Percentiles rank a stretch among this genome's conserved stretches.
Evolutionary conservation across 1,284 basidiomycete genomes (phyloP).

Genomic region (Irpex sp.): DNA sequence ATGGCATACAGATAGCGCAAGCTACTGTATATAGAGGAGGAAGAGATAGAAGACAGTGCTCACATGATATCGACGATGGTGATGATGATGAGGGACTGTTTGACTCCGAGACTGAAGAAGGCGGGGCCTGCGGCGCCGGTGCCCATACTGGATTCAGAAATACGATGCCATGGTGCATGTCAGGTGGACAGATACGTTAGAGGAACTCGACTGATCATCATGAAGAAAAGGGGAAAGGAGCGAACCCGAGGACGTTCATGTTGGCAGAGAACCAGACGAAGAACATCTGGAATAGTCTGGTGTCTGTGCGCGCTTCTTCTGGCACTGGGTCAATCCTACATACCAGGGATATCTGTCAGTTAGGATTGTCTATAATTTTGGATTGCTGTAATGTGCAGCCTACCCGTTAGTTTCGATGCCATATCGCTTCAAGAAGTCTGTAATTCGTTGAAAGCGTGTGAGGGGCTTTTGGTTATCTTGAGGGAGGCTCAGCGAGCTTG

Average conservation of each 20-base stretch:
- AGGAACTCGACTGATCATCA: background rate
- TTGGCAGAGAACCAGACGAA: slow-evolving; percentile 44
- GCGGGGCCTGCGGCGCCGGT: slow-evolving; percentile 58
- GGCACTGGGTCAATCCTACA: slow-evolving; percentile 32
- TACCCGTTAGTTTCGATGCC: slow-evolving; percentile 30
- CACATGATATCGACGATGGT: slow-evolving; percentile 54
- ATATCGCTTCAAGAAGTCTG: slow-evolving; percentile 22
- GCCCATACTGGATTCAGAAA: slow-evolving; percentile 35
- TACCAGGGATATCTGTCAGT: background rate
- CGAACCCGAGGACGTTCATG: slow-evolving; percentile 54
- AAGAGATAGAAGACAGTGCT: background rate
- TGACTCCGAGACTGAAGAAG: slow-evolving; percentile 53
- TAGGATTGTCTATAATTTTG: background rate
- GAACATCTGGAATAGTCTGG: slow-evolving; percentile 35
- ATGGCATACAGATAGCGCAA: too few relatives aligned
- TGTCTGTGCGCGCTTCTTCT: slow-evolving; percentile 29
- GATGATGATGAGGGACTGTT: slow-evolving; percentile 46
- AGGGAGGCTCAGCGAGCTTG: background rate
- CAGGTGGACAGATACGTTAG: background rate
- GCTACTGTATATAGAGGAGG: too few relatives aligned
- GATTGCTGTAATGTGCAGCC: background rate
- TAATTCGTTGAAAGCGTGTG: slow-evolving; percentile 14
- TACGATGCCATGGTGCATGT: background rate
- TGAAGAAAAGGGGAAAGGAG: slow-evolving; percentile 8
- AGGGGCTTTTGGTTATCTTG: background rate